Conservation (phyloP, 768 basidiomycete genomes). For the Hericium coralloides region DNA sequence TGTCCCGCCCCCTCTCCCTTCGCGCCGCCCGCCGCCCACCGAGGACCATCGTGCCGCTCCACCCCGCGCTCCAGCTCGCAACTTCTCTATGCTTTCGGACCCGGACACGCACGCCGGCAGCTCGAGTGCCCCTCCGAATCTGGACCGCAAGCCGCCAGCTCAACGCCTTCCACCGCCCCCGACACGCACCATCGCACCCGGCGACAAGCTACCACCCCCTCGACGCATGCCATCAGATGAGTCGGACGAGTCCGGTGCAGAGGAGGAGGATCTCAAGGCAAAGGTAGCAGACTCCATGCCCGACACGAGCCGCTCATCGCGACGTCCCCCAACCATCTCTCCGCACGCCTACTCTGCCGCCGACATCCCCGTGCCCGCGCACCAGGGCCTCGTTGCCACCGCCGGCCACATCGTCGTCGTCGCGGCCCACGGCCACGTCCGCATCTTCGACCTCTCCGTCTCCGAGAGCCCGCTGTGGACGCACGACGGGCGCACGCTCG, state of each 20-base stretch:
- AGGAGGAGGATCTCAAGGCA: slow-evolving; percentile 41
- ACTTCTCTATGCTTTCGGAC: slow-evolving; percentile 5
- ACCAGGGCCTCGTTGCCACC: slow-evolving; percentile 43
- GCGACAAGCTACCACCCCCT: slow-evolving; percentile 61
- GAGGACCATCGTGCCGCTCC: neutral
- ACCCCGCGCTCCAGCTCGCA: neutral
- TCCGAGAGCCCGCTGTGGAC: slow-evolving; percentile 35
- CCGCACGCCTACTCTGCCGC: slow-evolving; percentile 31
- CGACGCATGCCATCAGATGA: slow-evolving; percentile 36
- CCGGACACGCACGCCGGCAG: neutral
- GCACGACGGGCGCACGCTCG: slow-evolving; percentile 56
- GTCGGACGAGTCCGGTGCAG: slow-evolving; percentile 20
- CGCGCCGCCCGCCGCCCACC: slow-evolving; percentile 2
- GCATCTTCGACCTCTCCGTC: slow-evolving; percentile 49
- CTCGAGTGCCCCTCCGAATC: neutral
- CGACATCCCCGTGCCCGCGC: slow-evolving; percentile 45
- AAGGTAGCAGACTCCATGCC: slow-evolving; percentile 46
- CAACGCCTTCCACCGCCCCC: slow-evolving; percentile 64
- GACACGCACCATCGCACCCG: slow-evolving; percentile 58
- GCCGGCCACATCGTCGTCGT: slow-evolving; percentile 53
- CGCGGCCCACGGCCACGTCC: slow-evolving; percentile 49
- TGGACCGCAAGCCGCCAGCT: slow-evolving; percentile 19
- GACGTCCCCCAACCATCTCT: slow-evolving; percentile 32
- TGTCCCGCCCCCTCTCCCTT: slow-evolving; percentile 12
- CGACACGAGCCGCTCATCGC: slow-evolving; percentile 60